Evolutionary conservation across 2,329 filamentous ascomycete species (phyloP).

Genomic region (Pyrenochaeta sp.): DNA sequence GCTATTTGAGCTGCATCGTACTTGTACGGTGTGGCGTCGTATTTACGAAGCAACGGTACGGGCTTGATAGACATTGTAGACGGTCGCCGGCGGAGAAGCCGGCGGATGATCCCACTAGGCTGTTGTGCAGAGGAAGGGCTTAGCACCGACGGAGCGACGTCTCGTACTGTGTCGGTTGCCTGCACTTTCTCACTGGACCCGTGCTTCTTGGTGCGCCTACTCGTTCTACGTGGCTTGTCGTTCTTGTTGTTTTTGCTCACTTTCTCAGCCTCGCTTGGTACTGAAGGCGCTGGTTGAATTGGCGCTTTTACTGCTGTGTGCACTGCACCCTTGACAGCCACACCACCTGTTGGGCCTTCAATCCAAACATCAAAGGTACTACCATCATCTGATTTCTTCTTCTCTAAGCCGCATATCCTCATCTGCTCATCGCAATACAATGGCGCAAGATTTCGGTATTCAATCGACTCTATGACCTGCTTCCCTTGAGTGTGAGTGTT

Average conservation of each 20-base stretch:
- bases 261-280: neutral
- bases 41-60: slow-evolving; percentile 6
- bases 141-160: neutral
- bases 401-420: slow-evolving; percentile 70
- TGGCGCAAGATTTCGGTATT: slow-evolving; percentile 84
- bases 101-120: neutral
- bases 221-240: neutral
- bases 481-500: neutral
- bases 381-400: slow-evolving; percentile 31
- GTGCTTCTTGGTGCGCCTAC: neutral
- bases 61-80: neutral
- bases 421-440: slow-evolving; percentile 78
- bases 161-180: neutral
- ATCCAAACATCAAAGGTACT: slow-evolving; percentile 51
- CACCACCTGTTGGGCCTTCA: slow-evolving; percentile 51
- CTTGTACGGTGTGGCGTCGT: slow-evolving; percentile 8
- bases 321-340: slow-evolving; percentile 56
- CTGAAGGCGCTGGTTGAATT: neutral
- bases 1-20: slow-evolving; percentile 4
- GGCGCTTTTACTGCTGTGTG: slow-evolving; percentile 14
- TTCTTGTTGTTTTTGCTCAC: neutral
- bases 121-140: neutral
- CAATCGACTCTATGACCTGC: slow-evolving; percentile 64
- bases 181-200: neutral
- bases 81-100: neutral